Base-by-base conservation (phyloP, 106 monocot genomes). In the Vanilla planifolia region DNA sequence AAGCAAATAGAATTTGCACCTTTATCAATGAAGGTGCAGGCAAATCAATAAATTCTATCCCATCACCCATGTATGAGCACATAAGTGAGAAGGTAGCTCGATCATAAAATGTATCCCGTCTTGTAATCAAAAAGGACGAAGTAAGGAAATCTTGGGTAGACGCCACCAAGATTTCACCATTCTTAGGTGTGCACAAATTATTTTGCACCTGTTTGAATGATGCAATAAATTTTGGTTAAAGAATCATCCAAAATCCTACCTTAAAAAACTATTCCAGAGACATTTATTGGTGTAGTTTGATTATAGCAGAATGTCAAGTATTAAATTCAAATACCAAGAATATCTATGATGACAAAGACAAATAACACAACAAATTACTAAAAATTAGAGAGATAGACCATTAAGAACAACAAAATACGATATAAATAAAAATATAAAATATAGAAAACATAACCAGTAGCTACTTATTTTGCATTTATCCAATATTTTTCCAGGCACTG, bases 71-170 rank as follows among this genome's bases (percentile, higher is more conserved):
- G 63, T 88, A 98, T 50, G 91, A 92, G 58, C 98, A 98, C 75
- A 98, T 75, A 35, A 91, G 79, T 52, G 70, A 79, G 63, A 98
- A 98, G 21, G 81, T 58, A 39, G 81, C 77, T 19, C 98, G 77
- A 36, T 98, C 98, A 78, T 98, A 98, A 43, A 98, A 98, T 2
- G 84, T 92, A 51, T 98, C 98, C 63, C 79, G 91, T 71, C 98
- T 87, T 43, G 91, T 92, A 67, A 98, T 85, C 34, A 98, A 75
- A 77, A 81, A 98, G 20, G 98, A 98, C 36, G 98, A 91, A 10
- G 98, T 98, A 62, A 98, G 66, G 63, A 98, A 98, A 51, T 98
- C 98, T 47, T 98, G 98, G 14, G 91, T 98, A 22, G 98, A 98
- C 56, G 98, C 98, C 57, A 98, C 98, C 63, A 98, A 73, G 42